A percentile compares a stretch with the other conserved stretches of the same genome.
phyloP scores from a whole-genome alignment of 179 eudicot species.

The Vitellaria paradoxa region DNA sequence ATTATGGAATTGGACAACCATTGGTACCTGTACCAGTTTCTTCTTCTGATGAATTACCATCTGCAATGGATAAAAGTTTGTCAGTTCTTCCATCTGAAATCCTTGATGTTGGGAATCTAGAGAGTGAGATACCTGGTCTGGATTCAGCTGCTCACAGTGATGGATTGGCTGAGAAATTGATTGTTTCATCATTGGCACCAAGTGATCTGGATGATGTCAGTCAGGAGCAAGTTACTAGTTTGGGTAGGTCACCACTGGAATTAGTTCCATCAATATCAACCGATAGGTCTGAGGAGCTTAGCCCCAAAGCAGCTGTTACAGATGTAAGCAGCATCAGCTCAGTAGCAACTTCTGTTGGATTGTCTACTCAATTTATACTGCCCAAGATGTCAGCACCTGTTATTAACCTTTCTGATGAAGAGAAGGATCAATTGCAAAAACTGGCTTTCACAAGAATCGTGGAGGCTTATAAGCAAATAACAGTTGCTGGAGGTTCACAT shows the following conservation, averaged over 20 bases:
- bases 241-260: slow-evolving; percentile 40
- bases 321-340: slow-evolving; percentile 57
- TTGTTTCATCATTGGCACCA: slow-evolving; percentile 38
- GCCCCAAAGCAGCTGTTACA: slow-evolving; percentile 60
- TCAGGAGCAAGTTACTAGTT: slow-evolving; percentile 51
- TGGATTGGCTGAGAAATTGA: slow-evolving; percentile 35
- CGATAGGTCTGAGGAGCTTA: slow-evolving; percentile 89
- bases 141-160: slow-evolving; percentile 44
- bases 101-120: slow-evolving; percentile 48
- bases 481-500: slow-evolving; percentile 83
- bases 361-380: slow-evolving; percentile 52
- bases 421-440: slow-evolving; percentile 76
- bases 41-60: slow-evolving; percentile 31
- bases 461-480: slow-evolving; percentile 91
- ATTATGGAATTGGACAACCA: slow-evolving; percentile 27
- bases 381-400: slow-evolving; percentile 93
- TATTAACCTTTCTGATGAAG: slow-evolving; percentile 62
- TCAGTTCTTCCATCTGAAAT: slow-evolving; percentile 39
- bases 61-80: slow-evolving; percentile 26
- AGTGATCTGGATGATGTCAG: slow-evolving; percentile 48
- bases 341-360: slow-evolving; percentile 62
- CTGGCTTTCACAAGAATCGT: slow-evolving; percentile 65
- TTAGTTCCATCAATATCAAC: slow-evolving; percentile 65
- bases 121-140: slow-evolving; percentile 82
- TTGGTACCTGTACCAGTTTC: slow-evolving; percentile 30